Percentiles rank a stretch among this genome's conserved stretches.
Conservation (phyloP, 2,329 filamentous ascomycete genomes). For the Dryadomyces quercivorus region DNA sequence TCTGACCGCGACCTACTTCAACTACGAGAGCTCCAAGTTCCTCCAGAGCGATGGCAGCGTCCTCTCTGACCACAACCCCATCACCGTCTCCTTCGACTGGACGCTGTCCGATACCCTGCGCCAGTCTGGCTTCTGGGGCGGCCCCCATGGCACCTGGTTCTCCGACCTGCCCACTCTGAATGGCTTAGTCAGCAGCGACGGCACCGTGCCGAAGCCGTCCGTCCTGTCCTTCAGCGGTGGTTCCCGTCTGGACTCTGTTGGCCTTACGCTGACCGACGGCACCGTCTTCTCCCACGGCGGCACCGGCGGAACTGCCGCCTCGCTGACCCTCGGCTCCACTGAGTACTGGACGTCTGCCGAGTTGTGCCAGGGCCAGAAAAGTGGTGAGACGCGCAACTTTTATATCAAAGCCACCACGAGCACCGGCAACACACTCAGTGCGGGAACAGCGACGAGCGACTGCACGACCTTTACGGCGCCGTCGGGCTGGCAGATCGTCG, state of each 20-base stretch:
- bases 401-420: slow-evolving; percentile 42
- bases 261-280: slow-evolving; percentile 34
- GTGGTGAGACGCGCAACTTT: slow-evolving; percentile 37
- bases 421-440: slow-evolving; percentile 28
- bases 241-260: slow-evolving; percentile 37
- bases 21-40: slow-evolving; percentile 45
- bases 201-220: slow-evolving; percentile 20
- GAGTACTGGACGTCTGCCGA: slow-evolving; percentile 37
- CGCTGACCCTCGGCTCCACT: slow-evolving; percentile 28
- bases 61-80: slow-evolving; percentile 53
- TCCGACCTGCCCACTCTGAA: slow-evolving; percentile 35
- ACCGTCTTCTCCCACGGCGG: slow-evolving; percentile 40
- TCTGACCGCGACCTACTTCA: slow-evolving; percentile 35
- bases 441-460: slow-evolving; percentile 32
- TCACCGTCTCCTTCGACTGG: slow-evolving; percentile 43
- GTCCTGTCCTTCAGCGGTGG: slow-evolving; percentile 33
- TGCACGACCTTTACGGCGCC: slow-evolving; percentile 35
- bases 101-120: slow-evolving; percentile 22
- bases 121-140: slow-evolving; percentile 34
- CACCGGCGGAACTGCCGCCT: slow-evolving; percentile 29
- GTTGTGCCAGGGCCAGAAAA: slow-evolving; percentile 37
- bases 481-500: slow-evolving; percentile 38
- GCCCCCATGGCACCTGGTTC: slow-evolving; percentile 39
- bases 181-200: slow-evolving; percentile 1
- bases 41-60: slow-evolving; percentile 42